Evolutionary conservation across 1,284 basidiomycete genomes (phyloP), one percentile per base, ranked within the genome.

Genomic region (Coniophora puteana): DNA sequence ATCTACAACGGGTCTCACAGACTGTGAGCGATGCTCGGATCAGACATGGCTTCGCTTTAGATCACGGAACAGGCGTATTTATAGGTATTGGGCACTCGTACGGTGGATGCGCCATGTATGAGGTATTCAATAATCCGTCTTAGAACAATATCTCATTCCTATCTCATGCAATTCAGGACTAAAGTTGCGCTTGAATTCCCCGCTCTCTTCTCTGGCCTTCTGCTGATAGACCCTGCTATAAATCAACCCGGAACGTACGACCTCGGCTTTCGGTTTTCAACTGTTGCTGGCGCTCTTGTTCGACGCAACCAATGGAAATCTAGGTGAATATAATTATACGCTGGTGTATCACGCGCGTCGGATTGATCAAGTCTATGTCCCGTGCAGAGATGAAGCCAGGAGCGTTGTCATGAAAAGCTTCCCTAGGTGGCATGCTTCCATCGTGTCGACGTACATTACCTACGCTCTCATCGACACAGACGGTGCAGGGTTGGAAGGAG

Each of bases 181-280:
- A 70, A 82, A 10, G 80, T 82, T 2, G 79, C 83, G 0, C 53
- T 80, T 11, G 66, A 71, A 4, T 59, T 68, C 31, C 88, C 89
- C 0, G 62, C 66, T 2, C 66, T 93, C 10, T 89, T 91, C 63
- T 67, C 78, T 10, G 73, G 75, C 0, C 63, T 93, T 27, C 68
- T 89, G 33, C 72, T 92, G 11, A 59, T 93, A 23, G 92, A 95
- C 58, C 89, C 92, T 0, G 74, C 87, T 38, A 77, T 90, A 27
- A 48, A 68, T 36, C 61, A 54, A 51, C 63, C 53, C 18, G 51
- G 31, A 33, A 47, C 31, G 26, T 49, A 36, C 37, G 27, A 25
- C 14, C 47, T 36, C 13, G 49, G 41, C 2, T 21, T 32, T 7
- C 51, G 54, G 12, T 45, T 51, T 24, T 36, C 39, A 12, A 48